A percentile compares a stretch with the other conserved stretches of the same genome.
These are phyloP conservation scores for Cladochytrium replicatum DNA, from an alignment of 192 early-diverging fungal genomes.

Conservation along the genomic window DNA sequence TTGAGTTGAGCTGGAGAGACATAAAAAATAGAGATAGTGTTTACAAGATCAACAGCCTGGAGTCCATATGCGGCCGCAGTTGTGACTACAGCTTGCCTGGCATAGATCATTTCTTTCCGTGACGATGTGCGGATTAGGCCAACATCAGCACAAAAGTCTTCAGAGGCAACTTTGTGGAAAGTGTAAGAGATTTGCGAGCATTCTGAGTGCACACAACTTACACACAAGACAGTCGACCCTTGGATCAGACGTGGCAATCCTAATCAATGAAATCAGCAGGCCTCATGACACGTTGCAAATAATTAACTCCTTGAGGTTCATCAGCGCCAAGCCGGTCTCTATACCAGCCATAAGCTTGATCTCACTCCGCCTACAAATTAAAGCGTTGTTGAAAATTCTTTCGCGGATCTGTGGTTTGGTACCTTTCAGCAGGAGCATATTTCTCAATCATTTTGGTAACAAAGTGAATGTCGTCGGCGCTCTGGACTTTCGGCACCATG, in stretches of 20 bases:
- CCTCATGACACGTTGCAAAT: not conserved
- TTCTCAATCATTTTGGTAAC: conserved; percentile 64
- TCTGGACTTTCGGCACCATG: conserved; percentile 83
- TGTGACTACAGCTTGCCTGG: conserved; percentile 67
- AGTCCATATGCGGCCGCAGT: conserved; percentile 73
- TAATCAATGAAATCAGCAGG: conserved; percentile 25
- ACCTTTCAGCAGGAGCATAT: conserved; percentile 43
- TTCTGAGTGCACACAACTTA: conserved; percentile 2
- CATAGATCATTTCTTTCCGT: conserved; percentile 68
- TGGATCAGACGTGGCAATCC: conserved; percentile 63
- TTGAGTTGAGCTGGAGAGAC: conserved; percentile 1
- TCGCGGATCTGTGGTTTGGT: too few species aligned
- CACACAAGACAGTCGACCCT: conserved; percentile 69
- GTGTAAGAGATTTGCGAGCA: not conserved
- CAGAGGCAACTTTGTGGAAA: conserved; percentile 59
- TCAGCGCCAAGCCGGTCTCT: conserved; percentile 75
- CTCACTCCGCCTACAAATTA: conserved; percentile 33
- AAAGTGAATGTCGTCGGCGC: conserved; percentile 62
- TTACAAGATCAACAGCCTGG: conserved; percentile 88
- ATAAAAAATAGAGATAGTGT: conserved; percentile 4
- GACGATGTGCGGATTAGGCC: conserved; percentile 64
- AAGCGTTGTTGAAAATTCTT: conserved; percentile 3
- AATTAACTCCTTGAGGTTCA: conserved; percentile 53
- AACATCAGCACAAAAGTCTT: conserved; percentile 90
- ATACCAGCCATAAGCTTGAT: conserved; percentile 80